These are phyloP conservation scores for Emergomyces africanus DNA, from an alignment of 2,329 filamentous ascomycete genomes.

Conservation along the genomic window DNA sequence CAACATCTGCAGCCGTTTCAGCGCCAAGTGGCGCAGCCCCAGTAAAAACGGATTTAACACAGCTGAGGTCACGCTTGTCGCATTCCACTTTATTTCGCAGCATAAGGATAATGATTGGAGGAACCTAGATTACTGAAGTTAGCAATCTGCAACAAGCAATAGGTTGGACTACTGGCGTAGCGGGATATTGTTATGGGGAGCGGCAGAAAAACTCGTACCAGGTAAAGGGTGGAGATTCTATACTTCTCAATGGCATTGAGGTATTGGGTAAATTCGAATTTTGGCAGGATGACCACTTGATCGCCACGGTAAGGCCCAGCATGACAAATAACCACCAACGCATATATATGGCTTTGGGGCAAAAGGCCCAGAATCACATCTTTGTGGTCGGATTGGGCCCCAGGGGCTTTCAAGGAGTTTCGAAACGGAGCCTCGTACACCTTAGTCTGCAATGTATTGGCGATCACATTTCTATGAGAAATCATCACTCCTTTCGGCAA, in stretches of 20 bases:
- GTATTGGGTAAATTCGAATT: constrained; percentile 59
- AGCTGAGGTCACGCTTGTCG: constrained; percentile 58
- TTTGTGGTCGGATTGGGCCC: constrained; percentile 36
- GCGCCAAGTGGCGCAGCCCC: constrained; percentile 67
- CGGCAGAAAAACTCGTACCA: constrained; percentile 39
- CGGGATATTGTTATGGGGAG: neutral
- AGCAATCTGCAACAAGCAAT: neutral
- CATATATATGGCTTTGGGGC: constrained; percentile 73
- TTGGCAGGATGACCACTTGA: constrained; percentile 54
- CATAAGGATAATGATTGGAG: constrained; percentile 69
- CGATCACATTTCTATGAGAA: constrained; percentile 65
- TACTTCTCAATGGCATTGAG: constrained; percentile 53
- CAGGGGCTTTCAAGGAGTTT: constrained; percentile 17
- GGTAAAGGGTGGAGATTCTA: constrained; percentile 53
- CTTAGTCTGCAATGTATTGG: constrained; percentile 55
- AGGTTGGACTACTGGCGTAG: too few relatives aligned
- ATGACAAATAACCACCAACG: constrained; percentile 58
- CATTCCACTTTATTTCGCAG: constrained; percentile 50
- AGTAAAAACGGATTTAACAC: constrained; percentile 52
- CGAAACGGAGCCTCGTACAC: constrained; percentile 36
- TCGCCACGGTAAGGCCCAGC: constrained; percentile 57
- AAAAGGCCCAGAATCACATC: constrained; percentile 55
- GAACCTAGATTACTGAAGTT: constrained; percentile 39
- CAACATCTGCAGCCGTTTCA: constrained; percentile 55
- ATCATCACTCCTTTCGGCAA: constrained; percentile 78